These are phyloP conservation scores for Lentinus polychrous DNA, from an alignment of 1,284 basidiomycete genomes.

Conservation along the genomic window DNA sequence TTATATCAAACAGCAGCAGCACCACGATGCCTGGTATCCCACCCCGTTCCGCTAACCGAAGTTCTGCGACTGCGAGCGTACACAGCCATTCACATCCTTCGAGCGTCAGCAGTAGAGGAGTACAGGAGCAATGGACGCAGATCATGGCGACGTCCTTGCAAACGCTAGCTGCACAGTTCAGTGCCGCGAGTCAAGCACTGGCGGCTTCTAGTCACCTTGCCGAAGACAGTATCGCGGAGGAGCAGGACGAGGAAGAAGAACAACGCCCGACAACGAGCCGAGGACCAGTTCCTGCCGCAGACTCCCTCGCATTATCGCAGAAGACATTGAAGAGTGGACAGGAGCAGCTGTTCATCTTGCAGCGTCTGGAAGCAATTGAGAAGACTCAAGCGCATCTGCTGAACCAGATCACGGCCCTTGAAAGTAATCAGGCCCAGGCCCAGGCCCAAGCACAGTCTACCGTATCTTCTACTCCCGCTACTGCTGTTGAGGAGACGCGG, in stretches of 20 bases:
- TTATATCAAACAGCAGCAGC: no score
- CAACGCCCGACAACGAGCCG: not conserved
- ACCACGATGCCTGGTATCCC: no score
- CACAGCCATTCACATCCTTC: not conserved
- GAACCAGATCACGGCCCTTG: not conserved
- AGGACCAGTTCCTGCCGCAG: not conserved
- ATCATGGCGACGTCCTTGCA: constrained; percentile 31
- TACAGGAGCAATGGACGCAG: constrained; percentile 17
- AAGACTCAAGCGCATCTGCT: constrained; percentile 4
- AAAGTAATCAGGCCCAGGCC: constrained; percentile 19
- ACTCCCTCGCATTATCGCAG: not conserved
- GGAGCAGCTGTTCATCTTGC: constrained; percentile 12
- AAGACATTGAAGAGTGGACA: constrained; percentile 4
- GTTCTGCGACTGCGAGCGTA: not conserved
- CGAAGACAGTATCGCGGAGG: constrained; percentile 4
- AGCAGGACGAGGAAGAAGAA: not conserved
- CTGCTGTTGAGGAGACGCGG: constrained; percentile 12
- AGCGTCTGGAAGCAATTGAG: constrained; percentile 25
- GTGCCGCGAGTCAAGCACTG: constrained; percentile 32
- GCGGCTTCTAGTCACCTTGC: constrained; percentile 18
- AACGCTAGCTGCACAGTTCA: constrained; percentile 34
- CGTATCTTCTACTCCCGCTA: constrained; percentile 22
- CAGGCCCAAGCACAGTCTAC: constrained; percentile 23
- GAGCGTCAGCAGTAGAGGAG: not conserved
- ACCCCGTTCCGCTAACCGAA: not conserved